phyloP scores from a whole-genome alignment of 169 alveolate genomes.

The Fabrea salina region DNA sequence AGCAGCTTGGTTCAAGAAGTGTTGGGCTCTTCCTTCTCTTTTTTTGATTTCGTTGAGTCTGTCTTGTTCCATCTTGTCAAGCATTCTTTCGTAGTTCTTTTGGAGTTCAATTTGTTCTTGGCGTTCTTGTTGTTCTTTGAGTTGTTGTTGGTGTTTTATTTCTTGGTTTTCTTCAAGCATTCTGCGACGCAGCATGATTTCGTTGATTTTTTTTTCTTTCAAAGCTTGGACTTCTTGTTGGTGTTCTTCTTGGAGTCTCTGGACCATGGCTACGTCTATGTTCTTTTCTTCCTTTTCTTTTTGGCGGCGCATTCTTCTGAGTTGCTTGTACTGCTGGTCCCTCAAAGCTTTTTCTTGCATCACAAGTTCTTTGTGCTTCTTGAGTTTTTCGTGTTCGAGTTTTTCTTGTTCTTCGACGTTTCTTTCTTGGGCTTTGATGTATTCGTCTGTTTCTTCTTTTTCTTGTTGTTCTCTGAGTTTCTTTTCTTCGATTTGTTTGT shows the following conservation, averaged over 20 bases:
- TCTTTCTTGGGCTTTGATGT: slow-evolving; percentile 28
- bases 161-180: slow-evolving; percentile 48
- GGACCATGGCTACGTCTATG: slow-evolving; percentile 34
- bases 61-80: slow-evolving; percentile 52
- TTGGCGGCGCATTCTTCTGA: slow-evolving; percentile 27
- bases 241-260: slow-evolving; percentile 39
- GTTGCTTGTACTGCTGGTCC: slow-evolving; percentile 38
- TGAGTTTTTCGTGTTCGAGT: slow-evolving; percentile 30
- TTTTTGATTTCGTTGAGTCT: slow-evolving; percentile 34
- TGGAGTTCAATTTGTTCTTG: slow-evolving; percentile 41
- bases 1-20: slow-evolving; percentile 46
- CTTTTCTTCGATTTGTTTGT: slow-evolving; percentile 54
- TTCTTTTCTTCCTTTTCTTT: slow-evolving; percentile 33
- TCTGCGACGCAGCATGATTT: slow-evolving; percentile 36
- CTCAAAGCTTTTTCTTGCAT: slow-evolving; percentile 38
- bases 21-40: slow-evolving; percentile 39
- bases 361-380: slow-evolving; percentile 30
- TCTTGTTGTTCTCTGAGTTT: slow-evolving; percentile 30
- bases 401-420: slow-evolving; percentile 37
- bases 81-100: slow-evolving; percentile 40
- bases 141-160: slow-evolving; percentile 14
- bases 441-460: slow-evolving; percentile 27
- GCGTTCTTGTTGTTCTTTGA: slow-evolving; percentile 39
- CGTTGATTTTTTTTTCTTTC: slow-evolving; percentile 35
- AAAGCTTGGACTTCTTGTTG: slow-evolving; percentile 36